A percentile compares a stretch with the other conserved stretches of the same genome.
phyloP scores from a whole-genome alignment of 2,329 filamentous ascomycete species.

The Tympanopsis confertula region DNA sequence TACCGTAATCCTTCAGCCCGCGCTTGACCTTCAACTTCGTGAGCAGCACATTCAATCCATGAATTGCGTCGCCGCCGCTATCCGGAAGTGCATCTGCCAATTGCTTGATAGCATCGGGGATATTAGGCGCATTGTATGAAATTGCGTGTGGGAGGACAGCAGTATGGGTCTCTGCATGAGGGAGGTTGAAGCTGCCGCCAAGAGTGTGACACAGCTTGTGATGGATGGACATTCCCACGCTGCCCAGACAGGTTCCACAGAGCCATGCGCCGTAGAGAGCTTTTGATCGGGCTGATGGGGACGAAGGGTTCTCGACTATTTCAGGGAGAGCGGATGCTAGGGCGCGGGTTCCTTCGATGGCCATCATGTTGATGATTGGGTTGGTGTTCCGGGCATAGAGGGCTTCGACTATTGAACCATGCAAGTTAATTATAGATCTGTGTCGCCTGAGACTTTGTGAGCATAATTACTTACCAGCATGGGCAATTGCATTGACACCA shows the following conservation, averaged over 20 bases:
- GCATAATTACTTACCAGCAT: slow-evolving; percentile 29
- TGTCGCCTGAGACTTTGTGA: too few species aligned
- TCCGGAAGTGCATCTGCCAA: slow-evolving; percentile 40
- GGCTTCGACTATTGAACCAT: slow-evolving; percentile 37
- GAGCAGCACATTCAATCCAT: slow-evolving; percentile 42
- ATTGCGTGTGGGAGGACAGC: slow-evolving; percentile 50
- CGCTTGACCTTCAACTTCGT: slow-evolving; percentile 38
- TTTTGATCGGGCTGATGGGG: slow-evolving; percentile 30
- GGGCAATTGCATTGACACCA: slow-evolving; percentile 55
- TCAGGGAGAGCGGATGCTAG: slow-evolving; percentile 40
- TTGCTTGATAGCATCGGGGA: slow-evolving; percentile 37
- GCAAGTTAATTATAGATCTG: too few species aligned
- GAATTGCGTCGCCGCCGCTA: slow-evolving; percentile 44
- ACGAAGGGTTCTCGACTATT: slow-evolving; percentile 32
- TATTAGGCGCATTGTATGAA: slow-evolving; percentile 46
- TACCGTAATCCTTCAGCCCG: slow-evolving; percentile 39
- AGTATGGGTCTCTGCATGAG: slow-evolving; percentile 55
- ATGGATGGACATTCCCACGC: slow-evolving; percentile 50
- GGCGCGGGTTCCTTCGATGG: slow-evolving; percentile 40
- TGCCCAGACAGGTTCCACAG: slow-evolving; percentile 47
- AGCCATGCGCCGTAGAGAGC: slow-evolving; percentile 56
- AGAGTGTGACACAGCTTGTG: slow-evolving; percentile 58
- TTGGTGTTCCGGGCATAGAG: slow-evolving; percentile 51
- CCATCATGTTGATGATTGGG: slow-evolving; percentile 45
- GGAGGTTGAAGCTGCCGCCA: slow-evolving; percentile 50